Evolutionary conservation across 148 eudicot genomes (phyloP), one percentile per base, ranked within the genome.

Genomic region (Spergularia marina): DNA sequence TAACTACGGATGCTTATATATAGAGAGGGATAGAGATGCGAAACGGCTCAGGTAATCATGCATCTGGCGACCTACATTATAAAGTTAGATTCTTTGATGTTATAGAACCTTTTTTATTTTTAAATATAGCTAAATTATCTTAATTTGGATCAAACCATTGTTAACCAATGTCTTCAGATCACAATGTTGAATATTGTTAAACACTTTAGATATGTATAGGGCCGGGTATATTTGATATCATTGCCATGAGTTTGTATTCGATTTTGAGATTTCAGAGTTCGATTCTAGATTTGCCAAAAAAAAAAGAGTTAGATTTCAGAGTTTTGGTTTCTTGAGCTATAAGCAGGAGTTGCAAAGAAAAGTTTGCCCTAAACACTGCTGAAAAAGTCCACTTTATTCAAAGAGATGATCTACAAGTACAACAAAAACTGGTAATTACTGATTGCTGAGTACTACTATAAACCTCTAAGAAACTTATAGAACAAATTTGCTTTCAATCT

Each of bases 1-100:
- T 40, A 65, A 65, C 70, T 65, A 65, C 52, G 40, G 69, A 41
- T 39, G 69, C 44, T 14, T 65, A 65, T 65, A 65, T 65, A 65
- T 34, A 34, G 34, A 63, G 12, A 63, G 6, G 5, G 20, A 30
- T 6, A 63, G 67, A 34, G 67, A 15, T 34, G 67, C 34, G n/a
- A 63, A 25, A 13, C 17, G 67, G 47, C 49, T 63, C 40, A 23
- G 40, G 36, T 61, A 23, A 61, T 61, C 65, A 61, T 23, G 65
- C 65, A 65, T 40, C 23, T 5, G 53, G 70, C 70, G 6, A 66
- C 70, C 54, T 44, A 66, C 14, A 41, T 66, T 12, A 66, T 40
- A 9, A 10, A 66, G 0, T 18, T 4, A n/a, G 20, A 65, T 18
- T 8, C 20, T 41, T 66, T 66, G 15, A 13, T 30, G 36, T 30